A percentile compares a stretch with the other conserved stretches of the same genome.
Evolutionary conservation across 1,284 basidiomycete genomes (phyloP).

Genomic region (Ustilago trichophora): DNA sequence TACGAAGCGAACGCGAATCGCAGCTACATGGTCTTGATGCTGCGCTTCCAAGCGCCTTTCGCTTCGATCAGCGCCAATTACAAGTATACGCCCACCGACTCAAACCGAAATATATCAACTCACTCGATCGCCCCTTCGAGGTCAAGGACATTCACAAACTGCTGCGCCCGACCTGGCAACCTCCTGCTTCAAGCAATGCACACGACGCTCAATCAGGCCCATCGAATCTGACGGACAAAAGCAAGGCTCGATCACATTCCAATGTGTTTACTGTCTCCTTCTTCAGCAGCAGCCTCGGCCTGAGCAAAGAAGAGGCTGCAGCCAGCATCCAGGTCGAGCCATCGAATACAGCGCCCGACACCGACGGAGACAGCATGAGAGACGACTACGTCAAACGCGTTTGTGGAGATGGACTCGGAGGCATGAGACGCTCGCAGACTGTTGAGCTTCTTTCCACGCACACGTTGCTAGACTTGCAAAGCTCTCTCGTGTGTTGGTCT

Average conservation of each 20-base stretch:
- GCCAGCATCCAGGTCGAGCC: not conserved
- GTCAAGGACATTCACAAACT: conserved; percentile 9
- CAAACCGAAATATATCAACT: conserved; percentile 35
- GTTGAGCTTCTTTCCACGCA: conserved; percentile 38
- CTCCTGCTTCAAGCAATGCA: not conserved
- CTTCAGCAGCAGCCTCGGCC: conserved; percentile 25
- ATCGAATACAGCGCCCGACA: not conserved
- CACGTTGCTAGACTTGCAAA: conserved; percentile 13
- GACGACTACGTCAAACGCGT: conserved; percentile 44
- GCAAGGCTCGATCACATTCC: not conserved
- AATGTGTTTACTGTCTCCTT: conserved; percentile 27
- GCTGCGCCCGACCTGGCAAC: not conserved
- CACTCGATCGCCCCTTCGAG: conserved; percentile 37
- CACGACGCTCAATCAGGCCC: not conserved
- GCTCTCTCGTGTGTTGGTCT: conserved; percentile 39
- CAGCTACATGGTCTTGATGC: conserved; percentile 18
- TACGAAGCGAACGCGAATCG: conserved; percentile 26
- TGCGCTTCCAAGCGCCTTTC: conserved; percentile 27
- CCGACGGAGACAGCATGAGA: conserved; percentile 14
- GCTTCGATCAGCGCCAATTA: conserved; percentile 23
- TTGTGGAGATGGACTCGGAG: conserved; percentile 33
- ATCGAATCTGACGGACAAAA: not conserved
- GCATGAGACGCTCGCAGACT: conserved; percentile 36
- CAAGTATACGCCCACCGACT: conserved; percentile 34
- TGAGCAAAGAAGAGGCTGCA: conserved; percentile 5